These are phyloP conservation scores for Fusarium musae DNA, from an alignment of 2,329 filamentous ascomycete species.

Conservation along the genomic window DNA sequence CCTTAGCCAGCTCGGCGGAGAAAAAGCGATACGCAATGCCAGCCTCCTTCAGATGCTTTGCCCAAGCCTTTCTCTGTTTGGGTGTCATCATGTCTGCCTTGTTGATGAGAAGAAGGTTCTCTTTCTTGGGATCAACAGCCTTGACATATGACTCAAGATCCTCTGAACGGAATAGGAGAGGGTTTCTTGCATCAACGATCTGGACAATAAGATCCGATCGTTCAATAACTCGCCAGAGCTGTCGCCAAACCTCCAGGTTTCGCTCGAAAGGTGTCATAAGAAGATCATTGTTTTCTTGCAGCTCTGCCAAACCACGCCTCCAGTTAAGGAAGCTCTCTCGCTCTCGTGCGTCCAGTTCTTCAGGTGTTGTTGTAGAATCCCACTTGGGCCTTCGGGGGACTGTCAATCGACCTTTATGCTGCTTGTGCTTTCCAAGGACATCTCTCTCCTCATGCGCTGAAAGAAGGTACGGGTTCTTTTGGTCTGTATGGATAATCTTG, in stretches of 20 bases:
- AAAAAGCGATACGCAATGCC: conserved; percentile 95
- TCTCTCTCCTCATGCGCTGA: conserved; percentile 85
- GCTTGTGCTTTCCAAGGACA: conserved; percentile 81
- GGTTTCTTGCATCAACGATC: conserved; percentile 97
- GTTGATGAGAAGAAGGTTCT: conserved; percentile 93
- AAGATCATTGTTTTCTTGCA: conserved; percentile 93
- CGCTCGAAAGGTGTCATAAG: conserved; percentile 98
- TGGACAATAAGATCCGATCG: conserved; percentile 95
- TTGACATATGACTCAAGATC: conserved; percentile 96
- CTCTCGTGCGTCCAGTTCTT: conserved; percentile 83
- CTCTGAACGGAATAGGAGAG: conserved; percentile 91
- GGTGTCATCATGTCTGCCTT: conserved; percentile 99
- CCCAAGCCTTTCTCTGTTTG: conserved; percentile 85
- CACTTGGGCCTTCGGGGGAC: conserved; percentile 91
- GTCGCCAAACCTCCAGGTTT: conserved; percentile 97
- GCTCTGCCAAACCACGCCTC: conserved; percentile 88
- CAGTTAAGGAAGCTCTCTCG: conserved; percentile 85
- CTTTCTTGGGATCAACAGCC: conserved; percentile 86
- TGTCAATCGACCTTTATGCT: conserved; percentile 82
- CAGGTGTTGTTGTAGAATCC: conserved; percentile 85
- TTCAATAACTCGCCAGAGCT: conserved; percentile 98
- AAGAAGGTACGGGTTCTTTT: conserved; percentile 93
- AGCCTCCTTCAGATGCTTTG: conserved; percentile 82
- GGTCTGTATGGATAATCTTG: conserved; percentile 97
- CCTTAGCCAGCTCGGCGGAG: conserved; percentile 91